A percentile compares a stretch with the other conserved stretches of the same genome.
Conservation (phyloP, 768 basidiomycete genomes). For the Lactarius evosmus region DNA sequence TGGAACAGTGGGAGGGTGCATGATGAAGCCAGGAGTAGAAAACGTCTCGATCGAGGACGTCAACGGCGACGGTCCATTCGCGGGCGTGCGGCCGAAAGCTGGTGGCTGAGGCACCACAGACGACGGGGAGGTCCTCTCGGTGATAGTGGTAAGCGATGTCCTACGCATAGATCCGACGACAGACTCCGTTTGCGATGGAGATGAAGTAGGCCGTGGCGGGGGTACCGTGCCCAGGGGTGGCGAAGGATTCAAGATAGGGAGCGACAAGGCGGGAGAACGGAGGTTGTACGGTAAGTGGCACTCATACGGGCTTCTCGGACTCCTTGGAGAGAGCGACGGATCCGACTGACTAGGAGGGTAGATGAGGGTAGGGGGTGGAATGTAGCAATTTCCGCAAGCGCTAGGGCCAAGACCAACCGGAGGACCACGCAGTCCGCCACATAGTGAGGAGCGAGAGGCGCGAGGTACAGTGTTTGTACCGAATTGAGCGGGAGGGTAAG, state of each 20-base stretch:
- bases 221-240: not conserved
- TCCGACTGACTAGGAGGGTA: not conserved
- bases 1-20: not conserved
- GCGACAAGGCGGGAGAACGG: not conserved
- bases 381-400: not conserved
- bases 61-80: conserved; percentile 10
- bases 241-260: not conserved
- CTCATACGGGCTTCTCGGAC: not conserved
- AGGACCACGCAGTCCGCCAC: not conserved
- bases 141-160: conserved; percentile 11
- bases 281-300: not conserved
- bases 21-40: not conserved
- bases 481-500: not conserved
- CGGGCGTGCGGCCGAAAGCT: not conserved
- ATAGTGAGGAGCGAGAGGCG: conserved; percentile 8
- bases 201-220: not conserved
- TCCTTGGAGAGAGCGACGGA: not conserved
- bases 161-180: conserved; percentile 13
- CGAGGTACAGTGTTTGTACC: not conserved
- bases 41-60: conserved; percentile 7
- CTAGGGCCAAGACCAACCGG: not conserved
- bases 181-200: conserved; percentile 13
- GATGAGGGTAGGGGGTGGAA: not conserved
- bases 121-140: conserved; percentile 14
- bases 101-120: not conserved